Evolutionary conservation across 208 protist genomes (phyloP).

Genomic region (Porcisia hertigi): DNA sequence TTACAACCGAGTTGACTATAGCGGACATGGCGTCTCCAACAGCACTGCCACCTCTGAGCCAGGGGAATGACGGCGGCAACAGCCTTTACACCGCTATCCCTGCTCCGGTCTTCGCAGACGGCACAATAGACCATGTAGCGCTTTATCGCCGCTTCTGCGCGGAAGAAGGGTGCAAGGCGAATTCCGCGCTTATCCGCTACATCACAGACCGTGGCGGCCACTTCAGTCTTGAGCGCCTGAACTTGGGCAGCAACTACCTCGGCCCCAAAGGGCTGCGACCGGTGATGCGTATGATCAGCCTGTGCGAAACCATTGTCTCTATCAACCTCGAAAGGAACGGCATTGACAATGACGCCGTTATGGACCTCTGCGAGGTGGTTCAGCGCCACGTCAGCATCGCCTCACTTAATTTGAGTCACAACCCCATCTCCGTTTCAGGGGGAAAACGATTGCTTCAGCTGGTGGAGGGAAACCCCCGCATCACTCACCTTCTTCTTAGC

Average conservation of each 20-base stretch:
- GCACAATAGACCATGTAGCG: slow-evolving; percentile 40
- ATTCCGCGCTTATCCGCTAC: slow-evolving; percentile 79
- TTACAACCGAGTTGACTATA: neutral
- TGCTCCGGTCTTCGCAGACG: slow-evolving; percentile 1
- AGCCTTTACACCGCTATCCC: slow-evolving; percentile 3
- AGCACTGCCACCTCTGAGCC: neutral
- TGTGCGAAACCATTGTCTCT: slow-evolving; percentile 75
- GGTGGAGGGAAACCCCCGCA: slow-evolving; percentile 70
- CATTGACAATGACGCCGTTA: slow-evolving; percentile 76
- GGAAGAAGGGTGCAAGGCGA: slow-evolving; percentile 76
- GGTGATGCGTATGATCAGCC: slow-evolving; percentile 78
- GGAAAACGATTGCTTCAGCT: slow-evolving; percentile 77
- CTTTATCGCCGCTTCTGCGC: slow-evolving; percentile 79
- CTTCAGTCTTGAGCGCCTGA: slow-evolving; percentile 43
- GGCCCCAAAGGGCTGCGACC: slow-evolving; percentile 83
- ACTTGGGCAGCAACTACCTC: slow-evolving; percentile 85
- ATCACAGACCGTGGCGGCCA: slow-evolving; percentile 41
- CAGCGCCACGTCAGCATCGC: slow-evolving; percentile 68
- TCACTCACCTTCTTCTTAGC: slow-evolving; percentile 64
- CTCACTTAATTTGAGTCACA: slow-evolving; percentile 69
- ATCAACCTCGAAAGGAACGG: slow-evolving; percentile 86
- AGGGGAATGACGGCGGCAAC: neutral
- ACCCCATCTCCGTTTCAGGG: slow-evolving; percentile 78
- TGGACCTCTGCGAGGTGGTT: slow-evolving; percentile 62
- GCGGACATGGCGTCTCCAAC: slow-evolving; percentile 4